Base-by-base conservation (phyloP, 2,329 filamentous ascomycete species). In the Aciculosporium take region DNA sequence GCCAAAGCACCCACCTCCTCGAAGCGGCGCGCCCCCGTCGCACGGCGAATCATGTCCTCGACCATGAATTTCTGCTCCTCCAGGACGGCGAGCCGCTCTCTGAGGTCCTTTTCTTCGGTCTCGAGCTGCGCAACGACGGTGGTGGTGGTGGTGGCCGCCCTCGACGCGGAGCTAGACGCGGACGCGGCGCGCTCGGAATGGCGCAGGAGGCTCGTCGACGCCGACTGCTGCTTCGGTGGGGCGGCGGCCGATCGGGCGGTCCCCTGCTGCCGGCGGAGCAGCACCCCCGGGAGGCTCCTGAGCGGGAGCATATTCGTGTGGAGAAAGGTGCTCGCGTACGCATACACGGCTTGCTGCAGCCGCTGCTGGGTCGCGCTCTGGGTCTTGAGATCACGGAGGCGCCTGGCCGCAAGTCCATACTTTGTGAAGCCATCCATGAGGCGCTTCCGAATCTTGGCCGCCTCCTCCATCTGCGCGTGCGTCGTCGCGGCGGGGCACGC, bases 51-150 rank as follows among this genome's bases (percentile, higher is more conserved):
- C 86, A 94, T 94, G 51, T 84, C 79, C 29, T 79, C 76, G 0
- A 95, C 86, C 62, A 94, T 77, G 60, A 93, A 94, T 48, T 79
- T 81, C 58, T 95, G 88, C 61, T 95, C 88, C 58, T 94, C 86
- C 1, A 95, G 69, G 6, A 95, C 80, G 24, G 91, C 82, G 10
- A 94, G 65, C 4, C 78, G 69, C 53, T 94, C 87, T 13, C 82
- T 74, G 1, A 93, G 64, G 17, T 84, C 76, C 56, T 85, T 89
- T 58, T 94, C 87, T 56, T 94, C 86, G 0, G 73, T 75, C 59
- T 94, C 87, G 4, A 94, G 62, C 27, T 68, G 64, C 43, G 69
- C 74, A 1, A 73, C 64, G 1, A 66, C 65, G 12, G 69, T 75
- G 53, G 69, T 74, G 2, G 63, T 60, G 45, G 75, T 71, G 51